Percentiles rank a stretch among this genome's conserved stretches.
Evolutionary conservation across 163 green algal genomes (phyloP).

Genomic region (Prototheca wickerhamii): DNA sequence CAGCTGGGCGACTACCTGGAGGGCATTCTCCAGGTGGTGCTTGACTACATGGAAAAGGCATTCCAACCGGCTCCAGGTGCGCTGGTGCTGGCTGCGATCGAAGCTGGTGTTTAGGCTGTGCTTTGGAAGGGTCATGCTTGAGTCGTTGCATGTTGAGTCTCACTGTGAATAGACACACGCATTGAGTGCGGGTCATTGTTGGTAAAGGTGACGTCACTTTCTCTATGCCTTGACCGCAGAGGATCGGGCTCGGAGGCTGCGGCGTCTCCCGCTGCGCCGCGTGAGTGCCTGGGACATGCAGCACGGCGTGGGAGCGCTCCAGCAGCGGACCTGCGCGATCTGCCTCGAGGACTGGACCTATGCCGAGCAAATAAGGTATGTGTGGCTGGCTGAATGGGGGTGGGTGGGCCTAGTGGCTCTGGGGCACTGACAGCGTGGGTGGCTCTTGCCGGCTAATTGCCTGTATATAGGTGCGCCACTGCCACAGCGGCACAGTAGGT

Average conservation of each 20-base stretch:
- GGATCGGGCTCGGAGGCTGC: neutral
- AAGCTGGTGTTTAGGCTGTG: neutral
- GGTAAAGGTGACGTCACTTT: neutral
- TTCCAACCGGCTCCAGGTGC: conserved; percentile 12
- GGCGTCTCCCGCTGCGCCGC: neutral
- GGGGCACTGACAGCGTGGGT: neutral
- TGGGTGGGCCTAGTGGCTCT: neutral
- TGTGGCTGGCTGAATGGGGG: neutral
- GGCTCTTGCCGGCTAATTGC: no score
- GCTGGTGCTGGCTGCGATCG: neutral
- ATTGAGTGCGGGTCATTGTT: neutral
- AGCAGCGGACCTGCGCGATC: conserved; percentile 7
- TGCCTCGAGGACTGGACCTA: conserved; percentile 11
- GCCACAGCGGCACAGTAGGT: no score
- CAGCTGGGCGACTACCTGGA: conserved; percentile 30
- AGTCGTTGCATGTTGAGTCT: neutral
- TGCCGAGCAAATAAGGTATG: conserved; percentile 2
- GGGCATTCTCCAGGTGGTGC: conserved; percentile 9
- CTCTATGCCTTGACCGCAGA: neutral
- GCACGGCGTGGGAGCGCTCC: neutral
- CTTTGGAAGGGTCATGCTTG: neutral
- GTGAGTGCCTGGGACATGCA: neutral
- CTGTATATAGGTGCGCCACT: no score
- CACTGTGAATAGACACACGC: neutral
- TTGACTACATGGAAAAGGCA: conserved; percentile 19